A percentile compares a stretch with the other conserved stretches of the same genome.
Evolutionary conservation across 306 rosid genomes (phyloP).

Genomic region (Prunus mira): DNA sequence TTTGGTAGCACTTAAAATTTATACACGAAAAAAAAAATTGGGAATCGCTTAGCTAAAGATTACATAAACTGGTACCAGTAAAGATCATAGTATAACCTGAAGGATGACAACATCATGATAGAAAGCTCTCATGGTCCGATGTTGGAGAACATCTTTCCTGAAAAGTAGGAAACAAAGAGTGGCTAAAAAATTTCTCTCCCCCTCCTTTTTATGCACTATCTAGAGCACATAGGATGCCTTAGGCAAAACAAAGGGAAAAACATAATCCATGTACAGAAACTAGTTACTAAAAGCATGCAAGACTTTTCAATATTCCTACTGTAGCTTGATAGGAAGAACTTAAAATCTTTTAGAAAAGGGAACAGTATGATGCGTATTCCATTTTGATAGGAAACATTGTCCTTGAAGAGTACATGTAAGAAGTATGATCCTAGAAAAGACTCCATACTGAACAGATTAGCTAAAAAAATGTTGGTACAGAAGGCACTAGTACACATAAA

Average conservation of each 20-base stretch:
- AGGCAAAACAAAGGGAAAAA: conserved; percentile 8
- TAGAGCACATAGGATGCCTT: conserved; percentile 2
- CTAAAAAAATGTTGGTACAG: conserved; percentile 15
- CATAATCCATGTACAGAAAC: neutral
- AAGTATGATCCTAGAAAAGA: neutral
- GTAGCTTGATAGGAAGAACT: conserved; percentile 9
- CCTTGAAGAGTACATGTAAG: neutral
- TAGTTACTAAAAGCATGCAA: neutral
- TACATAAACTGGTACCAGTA: neutral
- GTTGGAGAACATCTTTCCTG: conserved; percentile 78
- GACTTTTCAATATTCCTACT: neutral
- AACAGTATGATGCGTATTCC: neutral
- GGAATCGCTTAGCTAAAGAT: neutral
- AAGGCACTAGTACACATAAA: conserved; percentile 28
- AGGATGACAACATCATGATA: conserved; percentile 71
- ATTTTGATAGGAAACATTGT: neutral
- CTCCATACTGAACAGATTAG: neutral
- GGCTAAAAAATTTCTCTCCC: neutral
- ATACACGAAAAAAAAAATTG: neutral
- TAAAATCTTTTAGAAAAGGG: neutral
- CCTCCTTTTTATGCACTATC: neutral
- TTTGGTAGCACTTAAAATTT: neutral
- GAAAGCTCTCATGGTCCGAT: conserved; percentile 66
- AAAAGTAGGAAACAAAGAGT: conserved; percentile 26
- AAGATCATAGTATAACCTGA: conserved; percentile 58